Evolutionary conservation across 2,329 filamentous ascomycete genomes (phyloP), one percentile per base, ranked within the genome.

Genomic region (Xylariales sp.): DNA sequence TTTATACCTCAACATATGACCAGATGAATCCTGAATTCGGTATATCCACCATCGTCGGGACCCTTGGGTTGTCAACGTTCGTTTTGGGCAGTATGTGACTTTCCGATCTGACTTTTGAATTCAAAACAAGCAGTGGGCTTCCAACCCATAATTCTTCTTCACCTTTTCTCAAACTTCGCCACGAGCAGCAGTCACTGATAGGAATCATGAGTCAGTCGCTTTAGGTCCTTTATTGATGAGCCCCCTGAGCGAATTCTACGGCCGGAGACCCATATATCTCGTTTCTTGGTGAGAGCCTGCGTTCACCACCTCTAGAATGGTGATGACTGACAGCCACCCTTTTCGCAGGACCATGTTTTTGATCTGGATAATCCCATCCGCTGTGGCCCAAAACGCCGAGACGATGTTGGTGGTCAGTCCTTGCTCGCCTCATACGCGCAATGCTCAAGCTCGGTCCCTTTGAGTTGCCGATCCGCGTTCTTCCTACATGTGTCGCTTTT

Each of bases 1-100:
- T 95, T 53, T 95, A 96, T 63, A 91, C 88, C 1, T 79, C 80
- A 10, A 93, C 86, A 0, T 96, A 95, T 60, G 58, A 55, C 14
- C 85, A 93, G 61, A 79, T 95, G 63, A 79, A 83, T 47, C 65
- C 70, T 19, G 86, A 94, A 45, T 94, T 95, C 53, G 66, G 77
- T 49, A 76, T 77, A 52, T 84, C 85, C 0, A 74, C 78, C 42
- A 70, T 87, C 37, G 74, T 94, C 18, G 87, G 84, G 10, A 88
- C 88, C 3, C 62, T 95, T 8, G 91, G 90, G 0, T 68, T 96
- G 38, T 89, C 86, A 1, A 73, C 85, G 1, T 96, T 90, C 56
- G 88, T 95, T 36, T 73, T 88, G 41, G 90, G 90, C 14, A 78
- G 87, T 40, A 77, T 68, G 14, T 58, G 71, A 10, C n/a, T n/a